phyloP scores from a whole-genome alignment of 2,329 filamentous ascomycete species.

The Aspergillus udagawae region DNA sequence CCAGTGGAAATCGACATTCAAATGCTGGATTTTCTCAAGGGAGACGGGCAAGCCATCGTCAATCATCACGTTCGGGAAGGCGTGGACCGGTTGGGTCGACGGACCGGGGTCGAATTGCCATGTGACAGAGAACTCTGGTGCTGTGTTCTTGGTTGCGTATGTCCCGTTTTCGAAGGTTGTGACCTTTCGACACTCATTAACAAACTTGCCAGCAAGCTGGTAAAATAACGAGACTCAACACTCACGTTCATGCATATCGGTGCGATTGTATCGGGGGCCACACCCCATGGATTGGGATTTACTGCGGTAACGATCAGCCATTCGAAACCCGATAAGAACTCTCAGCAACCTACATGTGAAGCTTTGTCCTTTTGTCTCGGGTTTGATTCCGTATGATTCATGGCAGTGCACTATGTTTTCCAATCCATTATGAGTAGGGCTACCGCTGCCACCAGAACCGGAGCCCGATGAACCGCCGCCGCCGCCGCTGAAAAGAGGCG shows the following conservation, averaged over 20 bases:
- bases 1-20: slow-evolving; percentile 50
- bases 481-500: slow-evolving; percentile 42
- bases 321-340: background rate
- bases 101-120: slow-evolving; percentile 49
- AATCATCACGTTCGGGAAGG: slow-evolving; percentile 52
- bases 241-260: background rate
- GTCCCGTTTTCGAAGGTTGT: slow-evolving; percentile 49
- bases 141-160: slow-evolving; percentile 45
- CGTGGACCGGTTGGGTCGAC: slow-evolving; percentile 48
- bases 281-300: background rate
- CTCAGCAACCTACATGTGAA: background rate
- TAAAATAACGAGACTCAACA: background rate
- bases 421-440: background rate
- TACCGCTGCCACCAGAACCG: background rate
- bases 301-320: background rate
- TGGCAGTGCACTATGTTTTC: background rate
- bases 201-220: background rate
- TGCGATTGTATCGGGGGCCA: background rate
- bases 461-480: slow-evolving; percentile 4
- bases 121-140: slow-evolving; percentile 50
- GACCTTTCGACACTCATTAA: slow-evolving; percentile 32
- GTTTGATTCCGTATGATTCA: background rate
- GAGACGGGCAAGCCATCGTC: slow-evolving; percentile 44
- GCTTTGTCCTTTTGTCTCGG: background rate
- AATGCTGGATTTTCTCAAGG: slow-evolving; percentile 36